Evolutionary conservation across 2,329 filamentous ascomycete species (phyloP), one percentile per base, ranked within the genome.

Genomic region (Xylaria sp.): DNA sequence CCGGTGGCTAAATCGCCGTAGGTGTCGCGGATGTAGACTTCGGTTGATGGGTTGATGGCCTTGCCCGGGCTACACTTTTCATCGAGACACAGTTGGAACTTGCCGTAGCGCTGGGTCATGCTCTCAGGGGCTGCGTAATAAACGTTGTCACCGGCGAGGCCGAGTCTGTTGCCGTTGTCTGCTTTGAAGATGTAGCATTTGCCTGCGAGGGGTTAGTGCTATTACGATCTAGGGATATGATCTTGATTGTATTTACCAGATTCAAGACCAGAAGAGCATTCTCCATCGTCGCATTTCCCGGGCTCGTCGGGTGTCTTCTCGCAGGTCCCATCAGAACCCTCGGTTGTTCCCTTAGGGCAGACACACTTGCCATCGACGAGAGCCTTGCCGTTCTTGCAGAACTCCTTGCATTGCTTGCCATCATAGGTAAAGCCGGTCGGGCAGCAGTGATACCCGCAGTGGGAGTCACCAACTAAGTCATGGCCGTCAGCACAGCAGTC

Each of bases 401-500:
- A 3, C 15, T 59, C 28, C 31, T 67, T 66, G 44, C 67, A 69
- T 20, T 44, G 44, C 23, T 64, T 31, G 42, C 67, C 67, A n/a
- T 69, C 67, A 13, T 28, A 69, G 15, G n/a, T 23, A 36, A 57
- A 69, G 26, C 67, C 67, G 31, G 56, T 67, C 26, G 63, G 54
- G 60, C 67, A 69, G 36, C 67, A 69, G 36, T 64, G 67, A 20
- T 69, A 69, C 7, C 67, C 67, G 31, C 33, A 38, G 7, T 67
- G 15, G 36, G 63, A 26, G 38, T 51, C 13, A 17, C 67, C 67
- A 36, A 38, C 67, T 20, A 69, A 11, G 26, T 69, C 67, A 20
- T 69, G 67, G 6, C 67, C 67, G 3, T 66, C 49, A 7, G 67
- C 67, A 38, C 67, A 69, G 64, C 67, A 69, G 67, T 69, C 67